Conservation (phyloP, 2,329 filamentous ascomycete species). For the Amylocarpus encephaloides region DNA sequence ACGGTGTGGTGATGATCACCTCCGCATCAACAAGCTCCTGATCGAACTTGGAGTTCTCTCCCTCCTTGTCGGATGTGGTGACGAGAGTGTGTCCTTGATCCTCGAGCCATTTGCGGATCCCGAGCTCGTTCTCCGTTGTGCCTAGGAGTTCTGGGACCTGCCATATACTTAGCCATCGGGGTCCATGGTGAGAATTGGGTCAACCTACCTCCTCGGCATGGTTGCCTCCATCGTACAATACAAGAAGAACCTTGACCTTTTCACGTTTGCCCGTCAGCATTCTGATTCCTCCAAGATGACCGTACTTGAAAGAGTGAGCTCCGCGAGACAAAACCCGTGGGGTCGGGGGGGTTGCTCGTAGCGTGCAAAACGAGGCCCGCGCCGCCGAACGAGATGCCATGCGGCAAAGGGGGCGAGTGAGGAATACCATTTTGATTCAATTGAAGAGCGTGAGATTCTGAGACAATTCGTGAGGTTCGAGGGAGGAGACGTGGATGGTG, state of each 20-base stretch:
- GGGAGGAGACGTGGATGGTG: not conserved
- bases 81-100: constrained; percentile 93
- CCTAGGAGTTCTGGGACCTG: constrained; percentile 70
- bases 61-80: constrained; percentile 97
- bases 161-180: constrained; percentile 13
- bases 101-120: constrained; percentile 95
- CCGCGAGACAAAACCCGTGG: constrained; percentile 18
- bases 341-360: constrained; percentile 17
- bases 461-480: not conserved
- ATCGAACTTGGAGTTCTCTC: constrained; percentile 87
- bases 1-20: constrained; percentile 99
- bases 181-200: not conserved
- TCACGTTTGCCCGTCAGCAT: constrained; percentile 30
- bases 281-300: constrained; percentile 28
- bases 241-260: constrained; percentile 90
- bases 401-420: constrained; percentile 29
- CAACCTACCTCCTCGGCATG: constrained; percentile 67
- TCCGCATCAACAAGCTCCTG: constrained; percentile 94
- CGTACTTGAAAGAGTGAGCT: constrained; percentile 14
- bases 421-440: constrained; percentile 43
- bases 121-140: constrained; percentile 97
- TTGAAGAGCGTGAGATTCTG: not conserved
- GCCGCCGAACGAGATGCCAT: constrained; percentile 17
- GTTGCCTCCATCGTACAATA: constrained; percentile 83
- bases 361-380: constrained; percentile 13